Base-by-base conservation (phyloP, 768 basidiomycete genomes). In the Rhizopogon roseolus region DNA sequence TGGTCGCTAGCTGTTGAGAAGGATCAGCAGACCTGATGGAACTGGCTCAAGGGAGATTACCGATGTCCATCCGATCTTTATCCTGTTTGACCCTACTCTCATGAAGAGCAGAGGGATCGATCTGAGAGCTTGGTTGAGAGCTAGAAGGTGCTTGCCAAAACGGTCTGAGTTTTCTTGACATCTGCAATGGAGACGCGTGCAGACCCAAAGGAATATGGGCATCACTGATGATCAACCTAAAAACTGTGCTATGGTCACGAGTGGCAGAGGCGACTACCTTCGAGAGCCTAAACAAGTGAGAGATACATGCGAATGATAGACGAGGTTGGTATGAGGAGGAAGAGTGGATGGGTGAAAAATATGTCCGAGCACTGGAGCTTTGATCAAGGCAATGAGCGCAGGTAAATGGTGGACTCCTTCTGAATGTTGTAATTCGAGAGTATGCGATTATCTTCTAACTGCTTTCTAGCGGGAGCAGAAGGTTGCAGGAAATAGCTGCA, bases 401-500 rank as follows among this genome's bases (percentile, higher is more conserved):
- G n/a, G n/a, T n/a, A n/a, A n/a, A n/a, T n/a, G n/a, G n/a, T n/a
- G n/a, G n/a, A n/a, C n/a, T n/a, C n/a, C n/a, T n/a, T n/a, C n/a
- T n/a, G n/a, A n/a, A n/a, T n/a, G n/a, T n/a, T n/a, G n/a, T n/a
- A n/a, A n/a, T n/a, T n/a, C n/a, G n/a, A n/a, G n/a, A n/a, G n/a
- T n/a, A n/a, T n/a, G n/a, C n/a, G n/a, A n/a, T n/a, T n/a, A n/a
- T n/a, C n/a, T n/a, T n/a, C n/a, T n/a, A n/a, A n/a, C n/a, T n/a
- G n/a, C n/a, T n/a, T n/a, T n/a, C n/a, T n/a, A 52, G 75, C 68
- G 37, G 66, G 64, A 14, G 71, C 73, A 38, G 72, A 73, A 49
- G 75, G 69, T 42, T 73, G 60, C 41, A 74, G 66, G 60, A 75
- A 78, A 67, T 79, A 86, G 59, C 75, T 75, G 52, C 85, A 80